phyloP scores from a whole-genome alignment of 2,329 filamentous ascomycete genomes.

The Chrysoporthe puriensis region DNA sequence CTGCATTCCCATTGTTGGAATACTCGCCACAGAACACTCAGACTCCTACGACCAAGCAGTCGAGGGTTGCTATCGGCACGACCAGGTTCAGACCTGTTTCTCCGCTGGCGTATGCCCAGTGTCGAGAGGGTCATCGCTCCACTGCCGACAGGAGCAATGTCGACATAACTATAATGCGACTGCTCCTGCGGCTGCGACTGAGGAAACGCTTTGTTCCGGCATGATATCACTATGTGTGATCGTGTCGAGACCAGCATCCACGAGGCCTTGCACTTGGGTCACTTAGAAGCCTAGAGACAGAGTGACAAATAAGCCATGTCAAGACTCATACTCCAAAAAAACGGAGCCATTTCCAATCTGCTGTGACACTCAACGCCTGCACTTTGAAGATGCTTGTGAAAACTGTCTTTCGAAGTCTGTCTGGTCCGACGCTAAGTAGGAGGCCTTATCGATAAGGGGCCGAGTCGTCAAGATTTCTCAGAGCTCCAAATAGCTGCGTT shows the following conservation, averaged over 20 bases:
- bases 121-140: neutral
- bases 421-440: neutral
- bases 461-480: constrained; percentile 24
- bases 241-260: neutral
- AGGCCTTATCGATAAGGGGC: constrained; percentile 27
- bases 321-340: neutral
- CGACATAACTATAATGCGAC: neutral
- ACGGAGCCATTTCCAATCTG: neutral
- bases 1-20: neutral
- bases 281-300: neutral
- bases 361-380: neutral
- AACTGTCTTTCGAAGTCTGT: neutral
- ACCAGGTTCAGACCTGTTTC: neutral
- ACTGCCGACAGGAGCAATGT: neutral
- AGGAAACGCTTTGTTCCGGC: neutral
- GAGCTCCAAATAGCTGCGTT: constrained; percentile 21
- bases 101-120: neutral
- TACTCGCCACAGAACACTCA: neutral
- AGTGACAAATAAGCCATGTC: neutral
- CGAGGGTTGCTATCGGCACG: neutral
- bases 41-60: neutral
- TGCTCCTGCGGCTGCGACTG: neutral
- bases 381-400: neutral
- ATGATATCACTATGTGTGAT: neutral
- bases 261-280: neutral